Evolutionary conservation across 116 monocot genomes (phyloP).

Genomic region (Phalaenopsis hybrid): DNA sequence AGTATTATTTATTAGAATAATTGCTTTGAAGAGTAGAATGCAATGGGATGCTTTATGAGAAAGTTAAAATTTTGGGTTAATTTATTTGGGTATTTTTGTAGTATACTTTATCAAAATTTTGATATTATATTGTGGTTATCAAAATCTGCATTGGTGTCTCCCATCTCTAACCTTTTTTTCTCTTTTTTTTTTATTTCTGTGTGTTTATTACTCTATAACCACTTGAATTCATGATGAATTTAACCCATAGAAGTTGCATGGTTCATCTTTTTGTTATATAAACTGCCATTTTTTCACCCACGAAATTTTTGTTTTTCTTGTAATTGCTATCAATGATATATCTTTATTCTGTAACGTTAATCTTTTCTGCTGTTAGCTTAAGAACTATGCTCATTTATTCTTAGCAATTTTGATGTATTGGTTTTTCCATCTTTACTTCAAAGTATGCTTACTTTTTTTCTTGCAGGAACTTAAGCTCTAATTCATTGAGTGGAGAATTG

Average conservation of each 20-base stretch:
- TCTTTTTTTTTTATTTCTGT: neutral
- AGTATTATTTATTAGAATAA: too few species aligned
- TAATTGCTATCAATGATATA: neutral
- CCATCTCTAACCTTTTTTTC: neutral
- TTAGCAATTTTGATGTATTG: neutral
- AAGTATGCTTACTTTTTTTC: constrained; percentile 2
- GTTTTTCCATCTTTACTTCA: neutral
- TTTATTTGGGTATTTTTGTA: too few species aligned
- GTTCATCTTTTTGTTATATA: neutral
- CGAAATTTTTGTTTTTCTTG: neutral
- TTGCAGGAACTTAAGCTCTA: constrained; percentile 79
- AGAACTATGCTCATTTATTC: neutral
- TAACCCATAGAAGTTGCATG: neutral
- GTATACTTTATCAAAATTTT: too few species aligned
- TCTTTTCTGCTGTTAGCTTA: neutral
- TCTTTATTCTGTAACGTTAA: neutral
- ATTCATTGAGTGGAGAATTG: constrained; percentile 60
- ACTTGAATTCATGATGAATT: neutral
- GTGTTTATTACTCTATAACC: neutral
- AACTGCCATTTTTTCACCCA: neutral
- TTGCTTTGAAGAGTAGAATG: too few species aligned
- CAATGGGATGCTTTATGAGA: too few species aligned
- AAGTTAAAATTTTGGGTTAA: too few species aligned
- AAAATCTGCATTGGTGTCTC: neutral
- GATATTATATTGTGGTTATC: neutral